Evolutionary conservation across 371 early-diverging fungal species (phyloP), one percentile per base, ranked within the genome.

Genomic region (Mucor irregularis): DNA sequence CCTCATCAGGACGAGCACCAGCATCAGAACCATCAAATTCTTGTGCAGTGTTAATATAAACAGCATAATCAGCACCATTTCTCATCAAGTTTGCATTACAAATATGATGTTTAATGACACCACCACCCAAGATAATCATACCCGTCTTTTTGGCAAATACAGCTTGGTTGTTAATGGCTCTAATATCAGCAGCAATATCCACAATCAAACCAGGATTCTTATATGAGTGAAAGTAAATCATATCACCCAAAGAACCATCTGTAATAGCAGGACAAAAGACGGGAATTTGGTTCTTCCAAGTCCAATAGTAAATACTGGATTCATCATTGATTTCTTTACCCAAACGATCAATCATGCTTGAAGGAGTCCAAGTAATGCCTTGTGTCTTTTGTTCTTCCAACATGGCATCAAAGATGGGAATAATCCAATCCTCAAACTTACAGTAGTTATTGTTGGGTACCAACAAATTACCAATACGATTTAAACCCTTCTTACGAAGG

Each of bases 11-110:
- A 30, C 91, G 83, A 4, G 99, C 99, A 8, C 99, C 99, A 13
- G 99, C 95, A 82, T 99, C 99, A 69, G 94, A 92, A 38, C 99
- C 99, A 77, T 99, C 99, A 80, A 93, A 99, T 70, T 99, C 99
- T 64, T 94, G 95, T 1, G 92, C 99, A 0, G 99, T 99, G 69
- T 99, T 99, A 72, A 99, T 88, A 61, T 95, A 95, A 2, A 99
- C 99, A 9, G 99, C 94, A 69, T 88, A 98, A 66, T 99, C 99
- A 5, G 99, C 94, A 22, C 99, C 99, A 72, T 99, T 99, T 56
- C 99, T 86, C 98, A 98, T 98, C 35, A 99, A 80, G 71, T 99
- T 99, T 28, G 99, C 99, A 69, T 99, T 99, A 71, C 98, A 95
- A 61, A 99, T 99, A 70, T 99, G 99, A 74, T 99, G 99, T 76